Evolutionary conservation across 139 green algal species (phyloP).

Genomic region (Mesotaenium endlicherianum): DNA sequence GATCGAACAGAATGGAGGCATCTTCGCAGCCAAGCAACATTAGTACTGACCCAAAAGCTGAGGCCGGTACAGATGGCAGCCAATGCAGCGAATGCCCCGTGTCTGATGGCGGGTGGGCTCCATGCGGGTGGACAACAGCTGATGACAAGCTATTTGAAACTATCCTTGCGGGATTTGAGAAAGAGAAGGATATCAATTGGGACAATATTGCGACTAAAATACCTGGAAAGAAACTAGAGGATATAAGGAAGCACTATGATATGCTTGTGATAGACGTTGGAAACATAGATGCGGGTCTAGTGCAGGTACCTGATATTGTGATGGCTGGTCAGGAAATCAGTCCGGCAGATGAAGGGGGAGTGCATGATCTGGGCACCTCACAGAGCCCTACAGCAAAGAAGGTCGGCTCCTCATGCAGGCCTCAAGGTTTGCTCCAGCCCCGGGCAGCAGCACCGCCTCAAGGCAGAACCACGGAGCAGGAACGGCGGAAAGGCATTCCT

Average conservation of each 20-base stretch:
- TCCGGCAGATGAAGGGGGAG: not conserved
- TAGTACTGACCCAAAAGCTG: no score
- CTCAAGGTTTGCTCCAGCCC: not conserved
- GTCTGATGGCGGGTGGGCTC: no score
- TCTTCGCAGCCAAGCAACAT: no score
- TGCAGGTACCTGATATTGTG: slow-evolving; percentile 2
- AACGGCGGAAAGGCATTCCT: slow-evolving; percentile 85
- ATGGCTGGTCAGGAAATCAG: not conserved
- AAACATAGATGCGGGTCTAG: slow-evolving; percentile 19
- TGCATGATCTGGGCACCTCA: not conserved
- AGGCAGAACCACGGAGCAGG: slow-evolving; percentile 52
- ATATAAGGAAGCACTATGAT: slow-evolving; percentile 39
- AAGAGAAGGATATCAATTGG: slow-evolving; percentile 24
- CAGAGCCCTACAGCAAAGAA: not conserved
- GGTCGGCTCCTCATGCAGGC: not conserved
- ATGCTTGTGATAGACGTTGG: slow-evolving; percentile 33
- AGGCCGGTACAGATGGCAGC: no score
- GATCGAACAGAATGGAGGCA: no score
- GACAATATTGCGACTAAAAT: slow-evolving; percentile 38
- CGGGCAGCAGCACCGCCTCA: not conserved
- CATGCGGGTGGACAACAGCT: slow-evolving; percentile 21
- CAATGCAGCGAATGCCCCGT: no score
- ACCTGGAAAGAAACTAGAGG: slow-evolving; percentile 29
- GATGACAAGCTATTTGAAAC: slow-evolving; percentile 51
- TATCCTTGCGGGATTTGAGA: slow-evolving; percentile 2